Evolutionary conservation across 116 monocot species (phyloP), one percentile per base, ranked within the genome.

Genomic region (Trichopus zeylanicus): DNA sequence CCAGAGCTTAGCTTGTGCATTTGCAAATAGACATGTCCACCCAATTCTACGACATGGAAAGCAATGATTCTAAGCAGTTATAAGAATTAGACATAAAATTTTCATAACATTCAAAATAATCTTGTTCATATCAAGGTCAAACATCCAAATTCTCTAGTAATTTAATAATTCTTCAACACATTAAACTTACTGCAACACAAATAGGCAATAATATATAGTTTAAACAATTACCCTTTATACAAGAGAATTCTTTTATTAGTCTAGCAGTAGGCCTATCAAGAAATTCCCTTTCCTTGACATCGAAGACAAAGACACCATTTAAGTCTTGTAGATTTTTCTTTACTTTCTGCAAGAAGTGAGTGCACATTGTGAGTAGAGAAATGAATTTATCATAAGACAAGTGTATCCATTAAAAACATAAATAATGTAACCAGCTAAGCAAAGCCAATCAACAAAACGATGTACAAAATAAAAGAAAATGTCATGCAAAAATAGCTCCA

Each of bases 181-280:
- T n/a, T n/a, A n/a, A n/a, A n/a, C n/a, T n/a, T n/a, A n/a, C n/a
- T n/a, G n/a, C n/a, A n/a, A n/a, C n/a, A 31, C 2, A 29, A 42
- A 29, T 28, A 34, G 15, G 2, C 11, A 53, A 27, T 1, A 53
- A 27, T 26, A 56, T 19, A n/a, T 31, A 24, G 30, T 48, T 54
- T 31, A 10, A 25, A 34, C 18, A 48, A 26, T 65, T 70, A 85
- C 85, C 92, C 30, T 84, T 77, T 42, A 97, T 63, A 51, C 42
- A 60, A 46, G 76, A 72, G 54, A 98, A 78, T 51, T 98, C 98
- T 68, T 98, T 98, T 49, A 98, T 85, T 20, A 91, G 73, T 42
- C 73, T 79, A 68, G 91, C 98, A 3, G 88, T 88, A n/a, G 98
- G 87, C 51, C 73, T 68, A 64, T 98, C 98, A 67, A 98, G 91